Evolutionary conservation across 129 eudicot species (phyloP).

Genomic region (Pulicaria dysenterica): DNA sequence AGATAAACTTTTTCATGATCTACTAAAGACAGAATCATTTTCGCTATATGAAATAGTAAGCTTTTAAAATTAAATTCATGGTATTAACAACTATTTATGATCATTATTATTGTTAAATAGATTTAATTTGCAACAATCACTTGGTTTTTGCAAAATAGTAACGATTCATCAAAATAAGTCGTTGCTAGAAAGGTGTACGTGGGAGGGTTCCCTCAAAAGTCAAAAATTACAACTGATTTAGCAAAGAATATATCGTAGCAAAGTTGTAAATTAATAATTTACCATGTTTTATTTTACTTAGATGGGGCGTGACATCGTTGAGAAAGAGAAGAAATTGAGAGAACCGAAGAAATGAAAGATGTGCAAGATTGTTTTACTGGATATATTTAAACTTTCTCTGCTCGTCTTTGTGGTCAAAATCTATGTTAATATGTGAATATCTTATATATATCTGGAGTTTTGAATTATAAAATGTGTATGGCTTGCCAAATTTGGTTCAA

Average conservation of each 20-base stretch:
- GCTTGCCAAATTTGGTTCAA: background rate
- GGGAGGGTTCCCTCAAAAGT: too few relatives aligned
- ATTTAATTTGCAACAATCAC: too few relatives aligned
- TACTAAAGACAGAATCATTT: too few relatives aligned
- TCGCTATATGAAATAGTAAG: too few relatives aligned
- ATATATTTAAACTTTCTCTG: slow-evolving; percentile 1
- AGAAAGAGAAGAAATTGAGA: slow-evolving; percentile 13
- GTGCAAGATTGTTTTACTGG: background rate
- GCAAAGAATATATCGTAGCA: background rate
- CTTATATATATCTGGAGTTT: background rate
- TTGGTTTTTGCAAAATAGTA: too few relatives aligned
- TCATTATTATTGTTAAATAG: too few relatives aligned
- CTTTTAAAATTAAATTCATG: too few relatives aligned
- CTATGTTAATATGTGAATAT: background rate
- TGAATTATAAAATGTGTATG: background rate
- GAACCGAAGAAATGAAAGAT: background rate
- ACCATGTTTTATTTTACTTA: background rate
- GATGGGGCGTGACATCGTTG: background rate
- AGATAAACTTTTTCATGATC: too few relatives aligned
- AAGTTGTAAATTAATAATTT: background rate
- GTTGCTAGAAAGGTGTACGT: too few relatives aligned
- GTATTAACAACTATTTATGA: too few relatives aligned
- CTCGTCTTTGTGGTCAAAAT: background rate
- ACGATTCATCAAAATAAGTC: too few relatives aligned
- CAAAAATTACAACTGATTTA: too few relatives aligned